Evolutionary conservation across 768 basidiomycete genomes (phyloP), one percentile per base, ranked within the genome.

Genomic region (Termitomyces bulborhizus): DNA sequence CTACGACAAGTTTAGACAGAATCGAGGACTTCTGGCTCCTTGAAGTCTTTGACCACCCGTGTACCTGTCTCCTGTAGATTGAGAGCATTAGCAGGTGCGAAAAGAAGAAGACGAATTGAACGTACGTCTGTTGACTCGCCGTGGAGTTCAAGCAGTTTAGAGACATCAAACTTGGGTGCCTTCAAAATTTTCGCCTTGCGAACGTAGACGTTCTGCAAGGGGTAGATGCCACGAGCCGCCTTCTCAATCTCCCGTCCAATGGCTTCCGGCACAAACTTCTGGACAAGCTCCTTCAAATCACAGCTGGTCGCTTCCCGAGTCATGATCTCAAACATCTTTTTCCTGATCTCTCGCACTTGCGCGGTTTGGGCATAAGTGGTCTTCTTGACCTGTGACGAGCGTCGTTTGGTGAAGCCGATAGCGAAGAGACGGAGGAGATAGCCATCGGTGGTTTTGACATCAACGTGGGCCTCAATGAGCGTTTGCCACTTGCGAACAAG

Each of bases 401-500:
- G 87, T 62, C 93, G 90, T 80, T 96, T 97, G 66, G 97, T 98
- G 86, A 98, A 99, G 63, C 89, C 97, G 66, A 99, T 98, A 61
- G 93, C 88, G 76, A 99, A 99, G 62, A 99, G 90, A 59, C 97
- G 93, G 74, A 99, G 81, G 70, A 98, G 90, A 84, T 99, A 99
- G 47, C 97, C 97, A 72, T 99, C 97, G 62, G 95, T 96, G 56
- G 97, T 99, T 80, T 94, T 94, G 66, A 99, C 94, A 69, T 99
- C 97, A 70, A 98, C 90, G 72, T 94, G 91, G 39, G 97, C 97
- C 77, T 98, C 97, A 66, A 99, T 95, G 68, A 98, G 89, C 18
- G 96, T 86, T 77, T 98, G 97, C 97, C 97, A 99, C 78, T 98
- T 99, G 73, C 96, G 92, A 65, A 99, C 97, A 68, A 99, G 94